Base-by-base conservation (phyloP, 2,329 filamentous ascomycete genomes). In the Diaporthe citri region DNA sequence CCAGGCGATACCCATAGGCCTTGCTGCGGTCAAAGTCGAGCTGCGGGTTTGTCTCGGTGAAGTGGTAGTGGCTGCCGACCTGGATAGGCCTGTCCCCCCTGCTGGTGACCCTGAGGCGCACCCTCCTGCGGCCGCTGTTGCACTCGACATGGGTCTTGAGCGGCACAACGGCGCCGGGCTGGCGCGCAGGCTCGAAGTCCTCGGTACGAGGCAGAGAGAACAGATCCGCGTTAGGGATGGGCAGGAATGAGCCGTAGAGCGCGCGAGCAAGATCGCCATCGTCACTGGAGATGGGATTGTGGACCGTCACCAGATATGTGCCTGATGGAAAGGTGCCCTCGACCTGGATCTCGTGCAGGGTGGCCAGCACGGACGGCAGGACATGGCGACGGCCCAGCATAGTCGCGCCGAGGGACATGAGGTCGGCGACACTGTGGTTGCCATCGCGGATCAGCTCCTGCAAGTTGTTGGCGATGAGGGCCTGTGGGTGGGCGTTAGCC, bases 391-490 rank as follows among this genome's bases (percentile, higher is more conserved):
- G 94, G 77, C 96, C 96, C 3, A 98, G 93, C 93, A 98, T 96
- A 72, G 94, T 96, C 80, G 94, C 92, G 79, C 96, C 96, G 77
- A 98, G 90, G 76, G 91, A 88, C 96, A 98, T 98, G 82, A 98
- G 94, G 83, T 98, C 95, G 52, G 96, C 93, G 72, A 98, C 96
- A 20, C 90, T 94, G 86, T 98, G 95, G 79, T 93, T 92, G 82
- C 96, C 96, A 96, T 98, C 96, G 83, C 96, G 96, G 83, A 98
- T 97, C 80, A 98, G 93, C 90, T 98, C 96, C 84, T 98, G 96
- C 67, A 98, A 89, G 83, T 96, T 96, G 82, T 91, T 95, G 77
- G 96, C 93, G 81, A 98, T 97, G 78, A 96, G 89, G 39, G 93
- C 93, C 92, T 76, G 70, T n/a, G 52, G 74, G 71, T 20, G 22